These are phyloP conservation scores for Syzygium oleosum DNA, from an alignment of 345 rosid species.

Conservation along the genomic window DNA sequence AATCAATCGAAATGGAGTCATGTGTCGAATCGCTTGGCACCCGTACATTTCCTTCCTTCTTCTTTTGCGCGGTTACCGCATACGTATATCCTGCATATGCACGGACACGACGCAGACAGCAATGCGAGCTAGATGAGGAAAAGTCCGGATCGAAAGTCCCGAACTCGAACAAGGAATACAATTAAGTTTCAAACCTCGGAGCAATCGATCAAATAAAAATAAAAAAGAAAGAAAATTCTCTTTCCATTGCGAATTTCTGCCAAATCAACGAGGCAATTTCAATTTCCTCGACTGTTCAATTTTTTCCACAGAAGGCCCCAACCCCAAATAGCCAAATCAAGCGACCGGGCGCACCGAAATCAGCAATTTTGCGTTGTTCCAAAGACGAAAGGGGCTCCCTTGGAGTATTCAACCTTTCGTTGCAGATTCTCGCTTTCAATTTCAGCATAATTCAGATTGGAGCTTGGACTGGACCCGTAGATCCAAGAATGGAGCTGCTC, in stretches of 20 bases:
- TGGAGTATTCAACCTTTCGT: too few species aligned
- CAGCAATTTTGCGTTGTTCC: neutral
- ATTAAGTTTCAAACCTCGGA: fast-evolving
- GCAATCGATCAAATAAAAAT: neutral
- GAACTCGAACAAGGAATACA: fast-evolving
- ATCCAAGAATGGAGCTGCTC: too few species aligned
- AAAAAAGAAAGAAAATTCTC: fast-evolving
- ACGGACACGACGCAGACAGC: fast-evolving
- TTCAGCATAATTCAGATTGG: too few species aligned
- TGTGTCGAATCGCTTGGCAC: neutral
- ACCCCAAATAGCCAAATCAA: neutral
- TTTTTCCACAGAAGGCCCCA: neutral
- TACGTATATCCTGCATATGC: neutral
- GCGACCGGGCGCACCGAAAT: neutral
- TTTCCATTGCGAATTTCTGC: neutral
- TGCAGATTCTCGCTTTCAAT: too few species aligned
- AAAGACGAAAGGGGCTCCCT: neutral
- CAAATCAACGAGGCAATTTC: neutral
- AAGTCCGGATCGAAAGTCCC: neutral
- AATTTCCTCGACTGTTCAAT: neutral
- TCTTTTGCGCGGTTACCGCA: fast-evolving
- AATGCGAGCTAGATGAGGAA: neutral
- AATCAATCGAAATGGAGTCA: neutral
- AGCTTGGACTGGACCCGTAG: too few species aligned
- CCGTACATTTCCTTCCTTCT: neutral